These are phyloP conservation scores for Cryptosporidium parvum DNA, from an alignment of 169 alveolate genomes.

Conservation along the genomic window DNA sequence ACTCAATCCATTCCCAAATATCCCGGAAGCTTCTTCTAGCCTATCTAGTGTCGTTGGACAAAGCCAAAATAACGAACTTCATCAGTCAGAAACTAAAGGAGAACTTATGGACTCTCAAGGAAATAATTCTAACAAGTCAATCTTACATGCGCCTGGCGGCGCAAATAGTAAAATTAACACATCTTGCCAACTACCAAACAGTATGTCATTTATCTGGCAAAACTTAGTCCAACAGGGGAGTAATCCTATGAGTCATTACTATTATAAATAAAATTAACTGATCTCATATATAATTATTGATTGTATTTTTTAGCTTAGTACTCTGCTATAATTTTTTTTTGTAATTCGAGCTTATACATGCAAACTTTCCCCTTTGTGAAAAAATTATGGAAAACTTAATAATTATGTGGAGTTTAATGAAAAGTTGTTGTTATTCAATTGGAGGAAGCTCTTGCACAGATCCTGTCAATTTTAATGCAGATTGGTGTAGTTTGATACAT, in stretches of 20 bases:
- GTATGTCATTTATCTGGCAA: conserved; percentile 39
- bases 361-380: conserved; percentile 14
- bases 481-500: conserved; percentile 28
- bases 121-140: conserved; percentile 25
- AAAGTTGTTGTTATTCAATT: conserved; percentile 15
- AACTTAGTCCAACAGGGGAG: conserved; percentile 18
- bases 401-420: conserved; percentile 68
- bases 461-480: conserved; percentile 7
- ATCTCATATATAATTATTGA: not conserved
- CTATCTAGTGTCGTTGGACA: not conserved
- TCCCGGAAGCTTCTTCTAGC: conserved; percentile 1
- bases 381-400: not conserved
- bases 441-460: conserved; percentile 1
- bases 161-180: not conserved
- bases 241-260: conserved; percentile 42
- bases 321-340: conserved; percentile 5
- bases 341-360: conserved; percentile 48
- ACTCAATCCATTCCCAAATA: conserved; percentile 64
- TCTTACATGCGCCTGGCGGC: not conserved
- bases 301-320: conserved; percentile 15
- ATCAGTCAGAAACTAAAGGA: not conserved
- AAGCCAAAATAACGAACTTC: not conserved
- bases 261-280: conserved; percentile 13
- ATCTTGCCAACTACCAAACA: conserved; percentile 26
- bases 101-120: not conserved